Percentiles rank a stretch among this genome's conserved stretches.
Evolutionary conservation across 345 rosid genomes (phyloP).

Genomic region (Cardamine occulta): DNA sequence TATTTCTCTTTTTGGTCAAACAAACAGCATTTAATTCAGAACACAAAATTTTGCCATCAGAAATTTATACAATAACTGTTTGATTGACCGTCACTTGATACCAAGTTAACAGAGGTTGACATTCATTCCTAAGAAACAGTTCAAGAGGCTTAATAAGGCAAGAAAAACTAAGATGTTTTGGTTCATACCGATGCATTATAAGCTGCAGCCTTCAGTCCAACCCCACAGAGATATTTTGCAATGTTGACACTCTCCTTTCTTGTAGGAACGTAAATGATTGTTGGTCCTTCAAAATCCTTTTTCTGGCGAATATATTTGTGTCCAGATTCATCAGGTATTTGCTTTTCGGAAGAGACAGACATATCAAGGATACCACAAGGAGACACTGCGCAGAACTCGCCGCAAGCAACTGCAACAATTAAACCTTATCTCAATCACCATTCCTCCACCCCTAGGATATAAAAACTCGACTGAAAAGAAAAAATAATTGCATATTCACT

Average conservation of each 20-base stretch:
- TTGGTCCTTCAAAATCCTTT: conserved; percentile 68
- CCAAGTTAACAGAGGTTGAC: conserved; percentile 13
- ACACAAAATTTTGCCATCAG: background rate
- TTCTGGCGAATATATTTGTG: conserved; percentile 46
- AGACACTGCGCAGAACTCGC: conserved; percentile 63
- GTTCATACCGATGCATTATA: conserved; percentile 75
- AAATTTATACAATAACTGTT: background rate
- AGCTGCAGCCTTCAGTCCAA: conserved; percentile 88
- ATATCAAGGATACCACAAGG: conserved; percentile 42
- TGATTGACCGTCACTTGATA: conserved; percentile 9
- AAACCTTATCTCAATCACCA: background rate
- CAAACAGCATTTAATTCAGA: background rate
- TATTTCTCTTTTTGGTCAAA: too few relatives aligned
- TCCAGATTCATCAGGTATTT: conserved; percentile 45
- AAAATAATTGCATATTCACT: background rate
- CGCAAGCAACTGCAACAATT: conserved; percentile 64
- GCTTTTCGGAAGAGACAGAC: conserved; percentile 34
- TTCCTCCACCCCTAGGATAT: too few relatives aligned
- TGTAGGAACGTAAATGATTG: conserved; percentile 89
- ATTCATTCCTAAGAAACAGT: conserved; percentile 7
- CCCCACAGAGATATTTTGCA: conserved; percentile 63
- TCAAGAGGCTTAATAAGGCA: background rate
- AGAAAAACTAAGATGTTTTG: background rate
- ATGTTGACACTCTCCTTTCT: conserved; percentile 77
- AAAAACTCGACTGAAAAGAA: too few relatives aligned